Percentiles rank a stretch among this genome's conserved stretches.
Conservation (phyloP, 2,329 filamentous ascomycete species). For the Rasamsonia emersonii region DNA sequence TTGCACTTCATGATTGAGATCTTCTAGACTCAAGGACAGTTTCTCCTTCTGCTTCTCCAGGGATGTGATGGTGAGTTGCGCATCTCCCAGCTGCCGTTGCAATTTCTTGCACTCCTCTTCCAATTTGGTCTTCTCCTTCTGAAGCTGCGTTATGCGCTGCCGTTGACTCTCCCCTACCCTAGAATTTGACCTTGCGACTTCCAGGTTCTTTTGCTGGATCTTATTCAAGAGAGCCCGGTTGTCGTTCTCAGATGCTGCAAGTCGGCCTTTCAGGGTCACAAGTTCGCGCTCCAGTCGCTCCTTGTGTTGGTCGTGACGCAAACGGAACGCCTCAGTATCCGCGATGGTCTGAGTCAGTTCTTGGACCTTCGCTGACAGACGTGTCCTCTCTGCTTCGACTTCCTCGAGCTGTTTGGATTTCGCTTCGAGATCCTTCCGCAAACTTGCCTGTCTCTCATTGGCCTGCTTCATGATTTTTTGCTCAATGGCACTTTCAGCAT, state of each 20-base stretch:
- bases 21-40: constrained; percentile 75
- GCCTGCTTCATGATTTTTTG: constrained; percentile 68
- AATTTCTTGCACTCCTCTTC: constrained; percentile 78
- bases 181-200: constrained; percentile 85
- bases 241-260: constrained; percentile 90
- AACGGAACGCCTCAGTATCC: constrained; percentile 79
- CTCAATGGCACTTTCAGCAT: constrained; percentile 74
- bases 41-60: constrained; percentile 95
- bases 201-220: constrained; percentile 91
- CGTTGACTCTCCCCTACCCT: constrained; percentile 77
- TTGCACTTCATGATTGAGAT: constrained; percentile 84
- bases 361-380: constrained; percentile 71
- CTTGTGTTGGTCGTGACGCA: constrained; percentile 88
- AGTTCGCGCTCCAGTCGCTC: constrained; percentile 87
- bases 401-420: constrained; percentile 68
- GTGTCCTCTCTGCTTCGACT: constrained; percentile 68
- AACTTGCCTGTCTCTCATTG: constrained; percentile 67
- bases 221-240: constrained; percentile 94
- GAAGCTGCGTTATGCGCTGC: constrained; percentile 64
- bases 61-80: constrained; percentile 71
- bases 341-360: constrained; percentile 79
- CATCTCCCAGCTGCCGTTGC: constrained; percentile 74
- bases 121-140: constrained; percentile 70
- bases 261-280: constrained; percentile 78
- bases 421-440: constrained; percentile 71